Evolutionary conservation across 164 flowering plant species (phyloP), one percentile per base, ranked within the genome.

Genomic region (Macadamia tetraphylla): DNA sequence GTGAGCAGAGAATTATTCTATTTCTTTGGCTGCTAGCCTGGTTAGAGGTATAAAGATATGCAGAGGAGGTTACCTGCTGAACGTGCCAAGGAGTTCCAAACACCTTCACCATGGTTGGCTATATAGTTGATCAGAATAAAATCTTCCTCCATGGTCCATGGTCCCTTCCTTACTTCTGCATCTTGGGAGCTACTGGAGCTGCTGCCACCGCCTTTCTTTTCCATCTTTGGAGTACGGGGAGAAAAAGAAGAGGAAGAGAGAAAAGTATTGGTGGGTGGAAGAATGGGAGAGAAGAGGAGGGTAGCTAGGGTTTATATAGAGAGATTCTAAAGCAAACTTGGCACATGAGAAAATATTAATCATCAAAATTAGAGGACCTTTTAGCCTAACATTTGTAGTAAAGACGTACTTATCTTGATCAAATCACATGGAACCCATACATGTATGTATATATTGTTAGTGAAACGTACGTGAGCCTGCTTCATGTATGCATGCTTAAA

Each of bases 81-180:
- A 81, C 83, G 83, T 46, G 98, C 96, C 7, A 92, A 85, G 0
- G 96, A 76, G 74, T 92, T 92, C 98, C 98, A 92, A 0, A 88
- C 94, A 17, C 98, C 98, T 83, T 92, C 96, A 1, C 98, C 98
- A 60, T 92, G 96, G 76, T 87, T 86, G 0, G 93, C 89, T 17
- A 92, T 90, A 65, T 92, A 89, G 84, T 92, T 92, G 57, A 89
- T 89, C 62, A 92, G 85, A 68, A 92, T 92, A 79, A 87, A 67
- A 72, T 92, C 98, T 79, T 92, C 98, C 74, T 92, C 98, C 89
- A 90, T 81, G 12, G 98, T 90, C 98, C 98, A 92, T 72, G 98
- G 98, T 42, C 98, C 98, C 79, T 90, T 92, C 65, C 98, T 78
- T 71, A 90, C 91, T 75, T 90, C 96, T 53, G 74, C 77, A 62